Conservation (phyloP, 129 eudicot species). For the Chrysanthemum seticuspe region DNA sequence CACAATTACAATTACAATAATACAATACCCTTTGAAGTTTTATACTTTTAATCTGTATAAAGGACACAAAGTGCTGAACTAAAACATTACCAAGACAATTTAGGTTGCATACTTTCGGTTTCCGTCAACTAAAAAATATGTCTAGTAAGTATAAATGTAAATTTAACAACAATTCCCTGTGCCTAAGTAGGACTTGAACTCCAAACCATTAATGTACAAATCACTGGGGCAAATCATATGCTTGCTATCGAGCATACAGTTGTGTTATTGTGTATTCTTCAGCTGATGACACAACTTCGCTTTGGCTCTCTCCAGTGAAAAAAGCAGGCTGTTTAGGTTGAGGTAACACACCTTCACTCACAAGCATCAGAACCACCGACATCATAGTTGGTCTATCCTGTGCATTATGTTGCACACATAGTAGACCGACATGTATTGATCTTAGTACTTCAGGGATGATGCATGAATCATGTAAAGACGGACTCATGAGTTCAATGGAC, state of each 20-base stretch:
- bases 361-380: conserved; percentile 31
- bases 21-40: too few species aligned
- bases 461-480: background rate
- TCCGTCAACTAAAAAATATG: too few species aligned
- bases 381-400: conserved; percentile 36
- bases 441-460: conserved; percentile 16
- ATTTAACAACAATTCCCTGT: too few species aligned
- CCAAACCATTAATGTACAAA: too few species aligned
- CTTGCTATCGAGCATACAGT: background rate
- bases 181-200: too few species aligned
- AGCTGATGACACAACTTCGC: background rate
- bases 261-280: background rate
- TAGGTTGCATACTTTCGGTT: too few species aligned
- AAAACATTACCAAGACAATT: too few species aligned
- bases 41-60: too few species aligned
- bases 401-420: background rate
- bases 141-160: too few species aligned
- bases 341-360: conserved; percentile 23
- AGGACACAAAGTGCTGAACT: too few species aligned
- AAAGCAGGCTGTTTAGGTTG: conserved; percentile 35
- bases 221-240: too few species aligned
- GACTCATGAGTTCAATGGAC: conserved; percentile 15
- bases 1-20: too few species aligned
- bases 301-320: background rate
- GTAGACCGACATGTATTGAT: conserved; percentile 30